Evolutionary conservation across 2,329 filamentous ascomycete genomes (phyloP), one percentile per base, ranked within the genome.

Genomic region (Claviceps africana): DNA sequence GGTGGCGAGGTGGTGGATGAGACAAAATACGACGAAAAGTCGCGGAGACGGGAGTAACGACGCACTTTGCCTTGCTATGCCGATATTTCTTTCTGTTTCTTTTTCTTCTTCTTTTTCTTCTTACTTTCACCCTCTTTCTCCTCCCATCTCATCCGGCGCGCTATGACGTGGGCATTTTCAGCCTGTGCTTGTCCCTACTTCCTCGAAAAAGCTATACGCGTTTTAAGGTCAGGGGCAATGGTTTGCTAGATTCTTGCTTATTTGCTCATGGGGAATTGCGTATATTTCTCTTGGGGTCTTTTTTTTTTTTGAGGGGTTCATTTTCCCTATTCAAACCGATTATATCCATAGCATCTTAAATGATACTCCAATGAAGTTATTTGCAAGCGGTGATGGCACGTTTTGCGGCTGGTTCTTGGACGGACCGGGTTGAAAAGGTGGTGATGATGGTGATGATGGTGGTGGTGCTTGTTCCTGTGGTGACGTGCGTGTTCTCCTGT

Each of bases 31-130:
- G 57, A 56, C 45, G 58, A 54, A 52, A 60, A 62, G 52, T 54
- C 52, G 50, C 58, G 60, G 40, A 63, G 59, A 55, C 55, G 59
- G 58, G 60, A 58, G 54, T 61, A 58, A 56, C 22, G 21, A 22
- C 21, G 19, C 21, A 11, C 8, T 17, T 1, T 9, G 6, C 11
- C 4, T 17, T 6, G 13, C n/a, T 8, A 25, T 51, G 25, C 3
- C 5, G 25, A 5, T 25, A 5, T 25, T 25, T 6, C 49, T 47
- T 51, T 11, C 31, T 25, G 40, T 6, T 31, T 35, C 5, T 43
- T 17, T 33, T 15, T 17, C 6, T 48, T 7, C 5, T 39, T 37
- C n/a, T 4, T 4, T 30, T 10, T 15, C 15, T 5, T 21, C 15
- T 42, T n/a, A n/a, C n/a, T 13, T 19, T n/a, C 5, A 13, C 2